These are phyloP conservation scores for Coriolopsis trogii DNA, from an alignment of 1,284 basidiomycete genomes.

Conservation along the genomic window DNA sequence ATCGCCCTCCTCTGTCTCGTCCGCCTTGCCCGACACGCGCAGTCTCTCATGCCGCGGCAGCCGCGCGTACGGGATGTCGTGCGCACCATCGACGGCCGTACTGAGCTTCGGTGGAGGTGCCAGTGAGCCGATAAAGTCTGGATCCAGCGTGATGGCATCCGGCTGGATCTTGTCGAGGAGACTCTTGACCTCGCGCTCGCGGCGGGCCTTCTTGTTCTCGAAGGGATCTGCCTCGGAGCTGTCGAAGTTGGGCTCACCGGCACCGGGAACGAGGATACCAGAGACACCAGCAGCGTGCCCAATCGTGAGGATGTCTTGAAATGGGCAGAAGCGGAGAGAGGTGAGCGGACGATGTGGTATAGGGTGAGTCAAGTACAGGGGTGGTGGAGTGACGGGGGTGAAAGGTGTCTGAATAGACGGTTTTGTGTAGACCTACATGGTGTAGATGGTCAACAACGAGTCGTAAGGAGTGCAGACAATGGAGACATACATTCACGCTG, in stretches of 20 bases:
- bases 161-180: slow-evolving; percentile 96
- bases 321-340: slow-evolving; percentile 84
- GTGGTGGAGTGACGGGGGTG: slow-evolving; percentile 58
- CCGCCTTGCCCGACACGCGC: slow-evolving; percentile 70
- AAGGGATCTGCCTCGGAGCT: slow-evolving; percentile 93
- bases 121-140: slow-evolving; percentile 80
- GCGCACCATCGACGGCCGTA: slow-evolving; percentile 53
- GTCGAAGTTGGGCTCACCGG: slow-evolving; percentile 96
- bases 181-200: slow-evolving; percentile 90
- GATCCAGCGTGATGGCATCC: slow-evolving; percentile 92
- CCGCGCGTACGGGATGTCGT: slow-evolving; percentile 68
- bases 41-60: slow-evolving; percentile 77
- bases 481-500: slow-evolving; percentile 71
- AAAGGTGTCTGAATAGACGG: slow-evolving; percentile 65
- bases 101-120: slow-evolving; percentile 63
- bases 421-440: slow-evolving; percentile 63
- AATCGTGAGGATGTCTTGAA: slow-evolving; percentile 90
- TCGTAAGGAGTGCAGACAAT: not conserved
- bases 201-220: slow-evolving; percentile 80
- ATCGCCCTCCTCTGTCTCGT: slow-evolving; percentile 57
- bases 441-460: not conserved
- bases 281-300: slow-evolving; percentile 78
- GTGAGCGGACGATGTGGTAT: slow-evolving; percentile 71
- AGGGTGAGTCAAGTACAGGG: slow-evolving; percentile 85
- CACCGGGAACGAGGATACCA: slow-evolving; percentile 87